phyloP scores from a whole-genome alignment of 495 filamentous ascomycete genomes.

The Penicillium simplicissimum region DNA sequence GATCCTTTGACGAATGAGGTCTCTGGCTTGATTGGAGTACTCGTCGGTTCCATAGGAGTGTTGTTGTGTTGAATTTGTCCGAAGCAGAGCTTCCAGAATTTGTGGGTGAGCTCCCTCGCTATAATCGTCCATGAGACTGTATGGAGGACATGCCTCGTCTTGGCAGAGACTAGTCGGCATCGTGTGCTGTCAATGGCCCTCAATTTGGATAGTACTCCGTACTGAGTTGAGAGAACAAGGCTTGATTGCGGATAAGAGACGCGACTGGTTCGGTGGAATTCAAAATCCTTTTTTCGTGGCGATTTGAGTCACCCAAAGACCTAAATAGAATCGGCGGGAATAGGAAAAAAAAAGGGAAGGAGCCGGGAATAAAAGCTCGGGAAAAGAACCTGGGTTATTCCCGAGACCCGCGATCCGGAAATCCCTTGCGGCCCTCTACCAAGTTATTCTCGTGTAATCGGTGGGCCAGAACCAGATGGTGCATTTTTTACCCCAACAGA shows the following conservation, averaged over 20 bases:
- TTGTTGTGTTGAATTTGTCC: slow-evolving; percentile 42
- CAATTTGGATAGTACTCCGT: neutral
- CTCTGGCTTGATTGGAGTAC: slow-evolving; percentile 33
- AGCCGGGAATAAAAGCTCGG: slow-evolving; percentile 24
- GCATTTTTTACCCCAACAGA: neutral
- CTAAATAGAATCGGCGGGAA: slow-evolving; percentile 19
- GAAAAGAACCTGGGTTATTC: slow-evolving; percentile 25
- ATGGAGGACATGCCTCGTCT: slow-evolving; percentile 35
- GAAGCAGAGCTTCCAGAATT: slow-evolving; percentile 43
- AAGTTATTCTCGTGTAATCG: slow-evolving; percentile 23
- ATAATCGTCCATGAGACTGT: slow-evolving; percentile 50
- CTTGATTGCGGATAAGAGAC: slow-evolving; percentile 5
- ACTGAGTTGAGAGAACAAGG: neutral
- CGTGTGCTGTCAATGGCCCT: neutral
- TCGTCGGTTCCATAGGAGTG: slow-evolving; percentile 44
- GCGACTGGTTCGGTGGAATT: neutral
- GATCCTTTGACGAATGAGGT: slow-evolving; percentile 35
- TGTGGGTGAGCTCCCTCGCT: slow-evolving; percentile 49
- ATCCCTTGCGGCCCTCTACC: slow-evolving; percentile 14
- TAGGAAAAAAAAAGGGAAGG: neutral
- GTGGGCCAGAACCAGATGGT: slow-evolving; percentile 9
- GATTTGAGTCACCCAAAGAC: slow-evolving; percentile 17
- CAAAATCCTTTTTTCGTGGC: slow-evolving; percentile 2
- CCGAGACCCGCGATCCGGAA: slow-evolving; percentile 23
- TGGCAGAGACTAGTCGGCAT: slow-evolving; percentile 35